phyloP scores from a whole-genome alignment of 306 rosid genomes.

The Ochetophila trinervis region DNA sequence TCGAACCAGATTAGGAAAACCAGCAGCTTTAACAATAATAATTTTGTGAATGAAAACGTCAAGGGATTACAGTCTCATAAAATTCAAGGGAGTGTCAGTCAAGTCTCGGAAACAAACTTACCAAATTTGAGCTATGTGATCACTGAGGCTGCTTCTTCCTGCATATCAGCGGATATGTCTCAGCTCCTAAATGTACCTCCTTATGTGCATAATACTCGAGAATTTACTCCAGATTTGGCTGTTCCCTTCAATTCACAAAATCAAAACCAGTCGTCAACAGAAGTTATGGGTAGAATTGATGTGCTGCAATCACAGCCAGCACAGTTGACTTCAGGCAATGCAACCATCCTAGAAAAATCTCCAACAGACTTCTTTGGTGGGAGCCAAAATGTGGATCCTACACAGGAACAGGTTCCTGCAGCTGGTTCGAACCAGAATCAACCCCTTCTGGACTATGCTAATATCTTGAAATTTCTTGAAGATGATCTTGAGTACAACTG shows the following conservation, averaged over 20 bases:
- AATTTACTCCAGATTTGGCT: constrained; percentile 1
- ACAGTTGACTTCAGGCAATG: not conserved
- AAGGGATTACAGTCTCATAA: not conserved
- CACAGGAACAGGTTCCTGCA: constrained; percentile 4
- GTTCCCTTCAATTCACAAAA: constrained; percentile 10
- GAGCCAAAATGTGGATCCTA: constrained; percentile 18
- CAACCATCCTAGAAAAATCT: constrained; percentile 1
- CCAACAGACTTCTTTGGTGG: constrained; percentile 15
- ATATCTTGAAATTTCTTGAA: constrained; percentile 25
- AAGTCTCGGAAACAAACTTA: constrained; percentile 10
- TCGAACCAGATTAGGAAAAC: not conserved
- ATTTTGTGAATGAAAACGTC: not conserved
- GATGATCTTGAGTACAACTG: constrained; percentile 23
- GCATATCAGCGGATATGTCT: not conserved
- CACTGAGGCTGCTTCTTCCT: constrained; percentile 1
- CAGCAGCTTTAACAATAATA: not conserved
- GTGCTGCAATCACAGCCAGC: not conserved
- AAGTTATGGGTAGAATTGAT: not conserved
- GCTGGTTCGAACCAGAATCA: constrained; percentile 21
- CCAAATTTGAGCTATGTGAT: not conserved
- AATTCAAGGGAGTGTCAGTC: constrained; percentile 1
- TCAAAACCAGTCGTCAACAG: constrained; percentile 17
- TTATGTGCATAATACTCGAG: not conserved
- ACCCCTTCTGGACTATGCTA: constrained; percentile 17
- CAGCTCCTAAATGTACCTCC: not conserved